Conservation (phyloP, 805 yeast genomes). For the Nakazawaea pomicola region DNA sequence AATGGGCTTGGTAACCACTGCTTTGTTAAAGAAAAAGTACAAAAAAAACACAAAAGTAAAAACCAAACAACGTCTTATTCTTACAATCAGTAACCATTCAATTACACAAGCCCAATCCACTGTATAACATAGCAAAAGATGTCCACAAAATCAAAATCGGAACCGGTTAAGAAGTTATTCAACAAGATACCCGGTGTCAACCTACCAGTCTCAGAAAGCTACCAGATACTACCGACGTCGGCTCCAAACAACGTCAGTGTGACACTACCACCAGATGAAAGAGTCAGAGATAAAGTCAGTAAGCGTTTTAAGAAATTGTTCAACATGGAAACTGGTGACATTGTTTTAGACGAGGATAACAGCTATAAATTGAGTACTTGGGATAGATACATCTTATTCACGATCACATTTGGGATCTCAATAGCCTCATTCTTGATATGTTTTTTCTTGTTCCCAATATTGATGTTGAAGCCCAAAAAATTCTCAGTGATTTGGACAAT, state of each 20-base stretch:
- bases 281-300: slow-evolving; percentile 11
- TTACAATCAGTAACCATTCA: too few relatives aligned
- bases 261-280: slow-evolving; percentile 12
- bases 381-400: slow-evolving; percentile 62
- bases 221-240: slow-evolving; percentile 10
- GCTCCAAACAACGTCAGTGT: slow-evolving; percentile 9
- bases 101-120: not conserved
- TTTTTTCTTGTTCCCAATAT: slow-evolving; percentile 37
- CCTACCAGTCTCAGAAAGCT: slow-evolving; percentile 15
- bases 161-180: slow-evolving; percentile 15
- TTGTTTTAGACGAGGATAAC: slow-evolving; percentile 34
- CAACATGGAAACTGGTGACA: slow-evolving; percentile 13
- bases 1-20: too few relatives aligned
- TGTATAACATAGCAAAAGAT: not conserved
- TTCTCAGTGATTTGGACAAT: slow-evolving; percentile 44
- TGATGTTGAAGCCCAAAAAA: slow-evolving; percentile 37
- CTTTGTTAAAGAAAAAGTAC: too few relatives aligned
- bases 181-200: slow-evolving; percentile 20
- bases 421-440: slow-evolving; percentile 54
- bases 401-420: slow-evolving; percentile 66
- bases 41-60: too few relatives aligned
- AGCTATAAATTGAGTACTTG: slow-evolving; percentile 37
- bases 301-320: slow-evolving; percentile 14
- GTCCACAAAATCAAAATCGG: slow-evolving; percentile 9
- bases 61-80: too few relatives aligned